Conservation (phyloP, 345 rosid genomes). For the Brassica incana region DNA sequence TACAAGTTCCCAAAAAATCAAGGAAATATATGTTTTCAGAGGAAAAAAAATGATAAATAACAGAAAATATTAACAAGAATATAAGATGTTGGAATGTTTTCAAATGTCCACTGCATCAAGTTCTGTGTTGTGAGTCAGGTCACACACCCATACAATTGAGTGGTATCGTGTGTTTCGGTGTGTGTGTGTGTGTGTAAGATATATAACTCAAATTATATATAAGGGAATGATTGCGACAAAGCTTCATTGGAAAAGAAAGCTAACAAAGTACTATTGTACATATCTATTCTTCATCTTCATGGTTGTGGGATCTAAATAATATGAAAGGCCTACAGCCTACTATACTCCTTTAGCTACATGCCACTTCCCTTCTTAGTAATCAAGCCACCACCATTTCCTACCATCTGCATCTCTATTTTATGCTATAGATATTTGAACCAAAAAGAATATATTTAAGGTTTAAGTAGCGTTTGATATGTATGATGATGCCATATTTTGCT, state of each 20-base stretch:
- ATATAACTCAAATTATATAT: conserved; percentile 7
- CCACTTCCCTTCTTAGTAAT: conserved; percentile 15
- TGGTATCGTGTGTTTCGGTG: not conserved
- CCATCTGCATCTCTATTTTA: not conserved
- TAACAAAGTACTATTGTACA: not conserved
- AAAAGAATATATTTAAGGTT: not conserved
- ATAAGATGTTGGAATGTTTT: not conserved
- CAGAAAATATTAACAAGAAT: not conserved
- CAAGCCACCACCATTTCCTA: conserved; percentile 1
- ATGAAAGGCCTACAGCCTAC: conserved; percentile 4
- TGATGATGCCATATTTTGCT: not conserved
- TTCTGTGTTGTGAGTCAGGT: conserved; percentile 9
- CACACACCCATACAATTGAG: not conserved
- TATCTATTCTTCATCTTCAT: not conserved
- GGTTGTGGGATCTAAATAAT: conserved; percentile 7
- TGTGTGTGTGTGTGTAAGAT: conserved; percentile 1
- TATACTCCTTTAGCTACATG: conserved; percentile 11
- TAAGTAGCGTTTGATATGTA: not conserved
- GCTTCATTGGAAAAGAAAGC: conserved; percentile 20
- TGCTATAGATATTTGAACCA: not conserved
- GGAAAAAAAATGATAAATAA: not conserved
- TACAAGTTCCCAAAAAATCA: not conserved
- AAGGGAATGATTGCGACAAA: conserved; percentile 2
- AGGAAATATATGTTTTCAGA: not conserved
- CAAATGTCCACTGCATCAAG: not conserved